Evolutionary conservation across 345 rosid species (phyloP).

Genomic region (Linum lewisii): DNA sequence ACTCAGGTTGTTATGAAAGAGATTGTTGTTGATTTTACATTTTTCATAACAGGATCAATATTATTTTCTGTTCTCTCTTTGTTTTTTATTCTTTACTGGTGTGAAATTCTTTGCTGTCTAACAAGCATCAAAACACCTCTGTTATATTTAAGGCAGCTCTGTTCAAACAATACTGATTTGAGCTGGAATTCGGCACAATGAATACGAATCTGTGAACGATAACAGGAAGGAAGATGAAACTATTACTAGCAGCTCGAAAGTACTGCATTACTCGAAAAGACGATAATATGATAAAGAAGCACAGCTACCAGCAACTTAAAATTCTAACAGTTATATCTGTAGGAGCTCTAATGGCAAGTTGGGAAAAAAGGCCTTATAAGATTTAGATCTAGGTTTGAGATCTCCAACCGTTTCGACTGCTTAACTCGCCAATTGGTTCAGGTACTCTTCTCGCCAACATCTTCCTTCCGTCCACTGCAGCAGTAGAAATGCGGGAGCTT

Average conservation of each 20-base stretch:
- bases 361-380: too few species aligned
- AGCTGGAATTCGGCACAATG: too few species aligned
- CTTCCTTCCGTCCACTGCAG: conserved; percentile 74
- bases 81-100: too few species aligned
- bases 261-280: neutral
- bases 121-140: too few species aligned
- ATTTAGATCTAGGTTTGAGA: neutral
- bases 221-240: neutral
- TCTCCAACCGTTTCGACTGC: neutral
- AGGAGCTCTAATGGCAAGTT: neutral
- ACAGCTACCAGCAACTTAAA: neutral
- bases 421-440: neutral
- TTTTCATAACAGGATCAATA: too few species aligned
- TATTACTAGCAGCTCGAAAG: neutral
- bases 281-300: neutral
- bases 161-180: too few species aligned
- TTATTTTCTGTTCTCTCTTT: too few species aligned
- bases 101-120: too few species aligned
- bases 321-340: neutral
- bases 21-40: too few species aligned
- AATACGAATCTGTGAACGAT: too few species aligned
- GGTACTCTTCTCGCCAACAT: conserved; percentile 12
- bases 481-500: conserved; percentile 92
- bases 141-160: too few species aligned
- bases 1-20: too few species aligned